Conservation (phyloP, 2,329 filamentous ascomycete species). For the Exophiala bonariae region DNA sequence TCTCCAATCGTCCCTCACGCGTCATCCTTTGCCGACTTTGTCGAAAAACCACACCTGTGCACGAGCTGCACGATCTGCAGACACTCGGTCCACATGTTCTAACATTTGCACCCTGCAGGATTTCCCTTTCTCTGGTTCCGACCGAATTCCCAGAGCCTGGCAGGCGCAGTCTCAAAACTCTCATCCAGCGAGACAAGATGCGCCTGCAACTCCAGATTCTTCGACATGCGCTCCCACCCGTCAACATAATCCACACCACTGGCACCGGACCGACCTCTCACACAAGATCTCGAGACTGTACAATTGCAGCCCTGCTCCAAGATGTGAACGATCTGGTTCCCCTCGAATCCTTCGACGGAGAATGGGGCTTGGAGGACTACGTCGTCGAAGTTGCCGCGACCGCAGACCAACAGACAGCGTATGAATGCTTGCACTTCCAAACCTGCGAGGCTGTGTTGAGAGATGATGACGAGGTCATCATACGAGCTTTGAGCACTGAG, state of each 20-base stretch:
- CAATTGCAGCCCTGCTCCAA: constrained; percentile 73
- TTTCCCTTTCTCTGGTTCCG: too few species aligned
- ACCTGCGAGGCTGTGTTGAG: constrained; percentile 68
- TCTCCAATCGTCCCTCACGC: too few species aligned
- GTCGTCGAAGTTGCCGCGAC: constrained; percentile 68
- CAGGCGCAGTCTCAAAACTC: constrained; percentile 11
- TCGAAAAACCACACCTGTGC: too few species aligned
- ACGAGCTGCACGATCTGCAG: too few species aligned
- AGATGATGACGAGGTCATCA: constrained; percentile 83
- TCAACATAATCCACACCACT: constrained; percentile 71
- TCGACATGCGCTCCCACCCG: constrained; percentile 71
- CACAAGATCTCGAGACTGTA: constrained; percentile 53
- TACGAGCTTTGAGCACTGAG: constrained; percentile 72
- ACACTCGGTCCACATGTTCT: too few species aligned
- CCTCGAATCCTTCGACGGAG: constrained; percentile 65
- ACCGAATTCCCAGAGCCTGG: neutral
- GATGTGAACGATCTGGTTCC: constrained; percentile 78
- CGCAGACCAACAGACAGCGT: constrained; percentile 48
- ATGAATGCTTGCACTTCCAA: constrained; percentile 87
- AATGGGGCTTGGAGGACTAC: constrained; percentile 91
- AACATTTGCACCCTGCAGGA: too few species aligned
- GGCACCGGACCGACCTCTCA: constrained; percentile 39
- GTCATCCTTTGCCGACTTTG: too few species aligned
- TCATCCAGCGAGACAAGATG: too few species aligned
- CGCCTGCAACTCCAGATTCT: constrained; percentile 73